phyloP scores from a whole-genome alignment of 805 yeast species.

The Cyberlindnera lachancei region DNA sequence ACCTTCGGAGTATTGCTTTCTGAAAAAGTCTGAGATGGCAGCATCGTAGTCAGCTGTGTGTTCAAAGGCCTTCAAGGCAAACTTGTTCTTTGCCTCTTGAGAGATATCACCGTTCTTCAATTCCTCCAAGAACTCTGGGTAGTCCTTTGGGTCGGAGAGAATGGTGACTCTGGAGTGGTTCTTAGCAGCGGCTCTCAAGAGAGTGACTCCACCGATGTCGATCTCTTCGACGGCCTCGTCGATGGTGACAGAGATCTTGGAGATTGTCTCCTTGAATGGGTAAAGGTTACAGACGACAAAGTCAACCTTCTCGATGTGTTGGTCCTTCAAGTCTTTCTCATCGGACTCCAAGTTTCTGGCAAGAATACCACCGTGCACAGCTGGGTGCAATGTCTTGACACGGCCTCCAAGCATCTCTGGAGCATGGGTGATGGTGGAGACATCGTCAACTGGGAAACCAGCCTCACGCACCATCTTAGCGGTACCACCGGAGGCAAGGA shows the following conservation, averaged over 20 bases:
- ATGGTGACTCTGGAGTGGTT: slow-evolving; percentile 96
- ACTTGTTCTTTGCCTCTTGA: slow-evolving; percentile 63
- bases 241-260: slow-evolving; percentile 90
- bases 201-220: slow-evolving; percentile 97
- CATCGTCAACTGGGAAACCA: slow-evolving; percentile 97
- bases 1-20: slow-evolving; percentile 93
- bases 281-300: slow-evolving; percentile 95
- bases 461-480: slow-evolving; percentile 92
- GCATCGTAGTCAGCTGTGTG: slow-evolving; percentile 97
- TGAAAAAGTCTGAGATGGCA: slow-evolving; percentile 92
- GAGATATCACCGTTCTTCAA: slow-evolving; percentile 64
- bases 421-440: slow-evolving; percentile 90
- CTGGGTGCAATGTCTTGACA: slow-evolving; percentile 97
- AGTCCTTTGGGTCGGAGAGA: slow-evolving; percentile 90
- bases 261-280: slow-evolving; percentile 96
- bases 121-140: slow-evolving; percentile 80
- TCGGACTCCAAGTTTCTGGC: slow-evolving; percentile 91
- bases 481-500: slow-evolving; percentile 97
- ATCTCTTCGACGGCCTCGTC: slow-evolving; percentile 98
- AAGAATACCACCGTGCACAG: slow-evolving; percentile 95
- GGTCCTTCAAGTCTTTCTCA: slow-evolving; percentile 79
- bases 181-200: slow-evolving; percentile 97
- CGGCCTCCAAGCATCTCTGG: slow-evolving; percentile 99
- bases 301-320: slow-evolving; percentile 93
- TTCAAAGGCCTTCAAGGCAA: slow-evolving; percentile 95